Base-by-base conservation (phyloP, 345 rosid species). In the Eucalyptus decipiens region DNA sequence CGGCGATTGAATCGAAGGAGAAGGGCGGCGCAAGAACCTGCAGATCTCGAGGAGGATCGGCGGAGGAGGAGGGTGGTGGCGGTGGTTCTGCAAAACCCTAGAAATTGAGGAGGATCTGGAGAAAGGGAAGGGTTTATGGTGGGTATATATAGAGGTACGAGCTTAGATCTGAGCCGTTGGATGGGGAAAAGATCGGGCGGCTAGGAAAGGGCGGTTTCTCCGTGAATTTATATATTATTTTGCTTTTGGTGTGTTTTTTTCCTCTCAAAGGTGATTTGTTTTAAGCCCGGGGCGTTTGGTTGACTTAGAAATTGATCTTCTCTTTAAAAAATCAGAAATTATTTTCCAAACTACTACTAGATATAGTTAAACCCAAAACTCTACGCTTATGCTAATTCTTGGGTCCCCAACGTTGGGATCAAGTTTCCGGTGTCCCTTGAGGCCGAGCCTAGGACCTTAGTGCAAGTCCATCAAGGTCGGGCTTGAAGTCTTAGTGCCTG, bases 391-490 rank as follows among this genome's bases (percentile, higher is more conserved):
- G 52, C 8, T 50, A 50, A 8, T 50, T 50, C 7, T 16, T 50
- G 52, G 52, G 19, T 50, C 52, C 8, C 52, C 52, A 50, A 50
- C 52, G 3, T 50, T 50, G 3, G 17, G 1, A 50, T 50, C 52
- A 50, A 50, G 52, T 50, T 50, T 50, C 19, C 17, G 1, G 3
- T 50, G 52, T 50, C 52, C 52, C 18, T 50, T 50, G 52, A 50
- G 18, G 18, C 7, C 6, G 3, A 50, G 52, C 52, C 52, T 6
- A 0, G 19, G 52, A 50, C 19, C 19, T 16, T 50, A 50, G 19
- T 50, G 52, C 1, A 50, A 0, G 19, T 50, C 19, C 1, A 6
- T 50, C 52, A 16, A 50, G 52, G 8, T 50, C 3, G 1, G 3
- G 52, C 52, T 50, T 16, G 52, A 50, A 15, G 52, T 16, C 52